Evolutionary conservation across 129 eudicot genomes (phyloP).

Genomic region (Calendula officinalis): DNA sequence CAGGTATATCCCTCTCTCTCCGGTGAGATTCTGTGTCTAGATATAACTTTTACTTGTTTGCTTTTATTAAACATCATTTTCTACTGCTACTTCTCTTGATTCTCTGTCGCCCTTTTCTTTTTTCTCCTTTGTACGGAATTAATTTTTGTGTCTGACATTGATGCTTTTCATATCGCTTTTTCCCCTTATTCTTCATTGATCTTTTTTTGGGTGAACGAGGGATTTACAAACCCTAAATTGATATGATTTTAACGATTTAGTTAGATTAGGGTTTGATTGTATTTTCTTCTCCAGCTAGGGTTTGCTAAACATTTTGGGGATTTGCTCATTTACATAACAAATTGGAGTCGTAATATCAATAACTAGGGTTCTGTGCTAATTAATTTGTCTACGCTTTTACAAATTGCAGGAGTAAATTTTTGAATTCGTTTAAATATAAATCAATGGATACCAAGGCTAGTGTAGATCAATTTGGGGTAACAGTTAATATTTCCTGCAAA

Average conservation of each 20-base stretch:
- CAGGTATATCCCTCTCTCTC: background rate
- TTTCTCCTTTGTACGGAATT: background rate
- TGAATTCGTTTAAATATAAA: background rate
- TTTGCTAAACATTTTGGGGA: slow-evolving; percentile 1
- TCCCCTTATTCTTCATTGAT: background rate
- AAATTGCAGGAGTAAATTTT: slow-evolving; percentile 13
- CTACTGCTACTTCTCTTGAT: background rate
- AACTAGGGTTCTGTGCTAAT: slow-evolving; percentile 7
- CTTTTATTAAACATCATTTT: slow-evolving; percentile 2
- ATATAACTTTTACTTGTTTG: background rate
- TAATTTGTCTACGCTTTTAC: background rate
- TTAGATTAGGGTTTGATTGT: slow-evolving; percentile 21
- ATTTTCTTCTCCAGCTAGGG: slow-evolving; percentile 20
- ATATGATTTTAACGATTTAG: background rate
- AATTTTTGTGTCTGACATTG: background rate
- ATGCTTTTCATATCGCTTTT: background rate
- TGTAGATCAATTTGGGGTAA: slow-evolving; percentile 16
- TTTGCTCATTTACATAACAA: too few relatives aligned
- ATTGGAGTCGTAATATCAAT: background rate
- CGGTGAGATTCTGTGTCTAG: background rate
- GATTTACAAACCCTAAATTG: background rate
- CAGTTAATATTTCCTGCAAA: slow-evolving; percentile 2
- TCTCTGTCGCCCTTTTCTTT: background rate
- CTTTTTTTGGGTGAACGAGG: background rate
- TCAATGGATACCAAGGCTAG: slow-evolving; percentile 33